Base-by-base conservation (phyloP, 164 flowering plant genomes). In the Buxus sempervirens region DNA sequence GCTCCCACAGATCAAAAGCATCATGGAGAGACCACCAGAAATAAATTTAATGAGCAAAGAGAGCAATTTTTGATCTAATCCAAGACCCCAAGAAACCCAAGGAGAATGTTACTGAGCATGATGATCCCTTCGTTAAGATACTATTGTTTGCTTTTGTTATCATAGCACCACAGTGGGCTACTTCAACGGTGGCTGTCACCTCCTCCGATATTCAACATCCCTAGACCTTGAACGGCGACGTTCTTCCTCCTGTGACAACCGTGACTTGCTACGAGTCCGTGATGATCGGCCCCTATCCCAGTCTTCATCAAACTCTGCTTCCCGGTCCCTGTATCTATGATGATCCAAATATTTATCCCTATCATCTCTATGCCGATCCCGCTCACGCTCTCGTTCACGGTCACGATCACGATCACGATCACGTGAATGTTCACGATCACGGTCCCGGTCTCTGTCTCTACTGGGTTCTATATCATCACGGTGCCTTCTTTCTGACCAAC, bases 251-350 rank as follows among this genome's bases (percentile, higher is more conserved):
- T 85, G 87, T 5, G 85, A 70, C 49, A 79, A 26, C 25, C 91
- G 77, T 23, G 91, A 81, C 79, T 84, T 87, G 77, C 89, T 81
- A 41, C 86, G 88, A 55, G 85, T 76, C 69, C 91, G 86, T 18
- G 93, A 90, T n/a, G 90, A 83, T 20, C 88, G 79, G 42, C 90
- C 87, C 73, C 88, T 80, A 20, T 90, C 94, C 88, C 90, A 79
- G 21, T 90, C 96, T 65, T 84, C 86, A 65, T 86, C 89, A 67
- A 84, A 82, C 42, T 86, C 96, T 24, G 75, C 36, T 22, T 84
- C 94, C 42, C 88, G 86, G 23, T 86, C 88, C 75, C 79, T 81
- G 77, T 84, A 70, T 74, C 84, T 85, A 74, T 80, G 87, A 66
- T 86, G 87, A 64, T 85, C 95, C 14, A 78, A 62, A 77, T 86